Base-by-base conservation (phyloP, 805 yeast genomes). In the Ogataea parapolymorpha region DNA sequence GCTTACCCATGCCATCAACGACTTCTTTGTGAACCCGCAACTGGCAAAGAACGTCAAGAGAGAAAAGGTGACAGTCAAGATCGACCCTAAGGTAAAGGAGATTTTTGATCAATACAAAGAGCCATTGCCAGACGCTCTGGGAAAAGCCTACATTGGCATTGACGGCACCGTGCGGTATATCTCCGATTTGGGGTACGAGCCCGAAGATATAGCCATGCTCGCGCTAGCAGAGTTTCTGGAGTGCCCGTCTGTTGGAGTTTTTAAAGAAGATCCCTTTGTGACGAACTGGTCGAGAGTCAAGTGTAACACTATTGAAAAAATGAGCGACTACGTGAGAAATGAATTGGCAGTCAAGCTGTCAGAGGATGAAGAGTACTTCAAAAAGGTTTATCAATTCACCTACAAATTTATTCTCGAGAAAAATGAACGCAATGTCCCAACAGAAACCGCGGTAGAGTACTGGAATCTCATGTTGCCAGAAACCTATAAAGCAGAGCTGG, bases 91-190 rank as follows among this genome's bases (percentile, higher is more conserved):
- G 24, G 46, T 74, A 27, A 51, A 50, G 13, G 51, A 49, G 0
- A 15, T 75, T 1, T 75, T 63, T 48, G 57, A 67, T 17, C 44
- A 36, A n/a, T 63, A 62, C 40, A 56, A 53, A 37, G 62, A 56
- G 32, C 39, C 37, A 12, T 38, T 45, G 26, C 48, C 46, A 3
- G 57, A 58, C 38, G 51, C 53, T 2, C 35, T 60, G 15, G 62
- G 63, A 9, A 42, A 39, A 13, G 37, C 65, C 10, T 53, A 44
- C 30, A 85, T 89, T 27, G 91, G 80, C 18, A 70, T 85, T 8
- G 93, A 87, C 43, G 96, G 96, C 0, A 83, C 96, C 0, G 59
- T 90, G 8, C 50, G 56, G 28, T 86, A 81, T 52, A 65, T 91
- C 16, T 70, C 69, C 12, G 95, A 82, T 51, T 63, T 91, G 34